Conservation (phyloP, 208 protist genomes). For the Tritrichomonas foetus region DNA sequence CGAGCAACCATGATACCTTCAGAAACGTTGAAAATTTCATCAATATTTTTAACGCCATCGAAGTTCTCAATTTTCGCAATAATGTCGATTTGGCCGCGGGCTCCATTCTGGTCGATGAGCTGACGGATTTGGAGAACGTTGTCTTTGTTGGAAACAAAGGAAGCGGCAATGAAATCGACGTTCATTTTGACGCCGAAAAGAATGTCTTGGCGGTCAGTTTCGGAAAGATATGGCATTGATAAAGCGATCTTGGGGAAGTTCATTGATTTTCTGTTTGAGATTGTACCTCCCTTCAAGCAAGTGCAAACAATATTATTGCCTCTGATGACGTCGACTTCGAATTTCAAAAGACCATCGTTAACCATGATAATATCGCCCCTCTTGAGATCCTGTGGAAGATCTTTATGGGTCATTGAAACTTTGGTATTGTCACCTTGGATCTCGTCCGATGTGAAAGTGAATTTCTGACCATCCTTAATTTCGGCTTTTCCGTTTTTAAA, state of each 20-base stretch:
- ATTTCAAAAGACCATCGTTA: background rate
- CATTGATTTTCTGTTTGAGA: slow-evolving; percentile 70
- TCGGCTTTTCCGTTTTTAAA: slow-evolving; percentile 60
- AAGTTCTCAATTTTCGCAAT: slow-evolving; percentile 99
- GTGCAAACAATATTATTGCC: slow-evolving; percentile 68
- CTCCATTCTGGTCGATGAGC: slow-evolving; percentile 73
- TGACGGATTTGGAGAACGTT: slow-evolving; percentile 82
- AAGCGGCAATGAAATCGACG: slow-evolving; percentile 95
- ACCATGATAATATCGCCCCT: background rate
- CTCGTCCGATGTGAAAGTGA: slow-evolving; percentile 59
- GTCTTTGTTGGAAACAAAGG: slow-evolving; percentile 83
- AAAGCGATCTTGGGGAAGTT: slow-evolving; percentile 11
- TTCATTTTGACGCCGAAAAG: slow-evolving; percentile 81
- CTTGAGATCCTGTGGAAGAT: background rate
- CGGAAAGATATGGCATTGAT: background rate
- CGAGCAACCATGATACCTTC: slow-evolving; percentile 99
- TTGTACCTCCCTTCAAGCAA: slow-evolving; percentile 88
- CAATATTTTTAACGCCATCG: slow-evolving; percentile 90
- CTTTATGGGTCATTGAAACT: background rate
- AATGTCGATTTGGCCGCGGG: slow-evolving; percentile 73
- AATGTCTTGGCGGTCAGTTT: slow-evolving; percentile 74
- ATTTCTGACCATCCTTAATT: slow-evolving; percentile 45
- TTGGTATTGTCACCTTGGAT: background rate
- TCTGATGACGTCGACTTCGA: background rate
- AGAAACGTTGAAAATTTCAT: slow-evolving; percentile 85